These are phyloP conservation scores for Leccinellum rugosiceps DNA, from an alignment of 768 basidiomycete species.

Conservation along the genomic window DNA sequence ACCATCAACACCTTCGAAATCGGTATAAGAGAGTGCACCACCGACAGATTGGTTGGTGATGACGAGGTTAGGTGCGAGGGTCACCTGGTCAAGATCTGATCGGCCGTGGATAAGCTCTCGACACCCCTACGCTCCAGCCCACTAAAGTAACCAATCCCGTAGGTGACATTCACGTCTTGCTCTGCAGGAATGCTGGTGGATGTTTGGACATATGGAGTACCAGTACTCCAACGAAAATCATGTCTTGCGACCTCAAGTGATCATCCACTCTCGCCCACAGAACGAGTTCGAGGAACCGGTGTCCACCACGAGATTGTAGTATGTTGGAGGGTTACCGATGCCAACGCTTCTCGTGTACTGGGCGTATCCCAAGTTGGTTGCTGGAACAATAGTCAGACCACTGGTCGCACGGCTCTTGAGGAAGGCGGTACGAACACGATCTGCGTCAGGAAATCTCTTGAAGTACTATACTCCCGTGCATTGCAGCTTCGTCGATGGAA, in stretches of 20 bases:
- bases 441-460: constrained; percentile 15
- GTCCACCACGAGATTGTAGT: constrained; percentile 30
- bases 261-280: constrained; percentile 10
- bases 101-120: background rate
- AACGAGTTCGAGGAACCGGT: constrained; percentile 34
- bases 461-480: constrained; percentile 11
- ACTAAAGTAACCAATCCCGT: constrained; percentile 15
- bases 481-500: constrained; percentile 12
- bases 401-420: constrained; percentile 1
- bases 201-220: constrained; percentile 18
- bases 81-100: constrained; percentile 26
- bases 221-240: constrained; percentile 13
- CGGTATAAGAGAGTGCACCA: constrained; percentile 15
- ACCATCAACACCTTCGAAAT: constrained; percentile 21
- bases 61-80: constrained; percentile 23
- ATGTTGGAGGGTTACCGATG: constrained; percentile 26
- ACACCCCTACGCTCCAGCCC: constrained; percentile 34
- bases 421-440: constrained; percentile 14
- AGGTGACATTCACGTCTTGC: constrained; percentile 11
- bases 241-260: background rate
- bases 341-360: constrained; percentile 24
- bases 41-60: constrained; percentile 30
- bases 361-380: constrained; percentile 10
- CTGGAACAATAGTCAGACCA: constrained; percentile 14
- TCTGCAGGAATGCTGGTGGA: constrained; percentile 26